Conservation (phyloP, 1,139 yeast species). For the Diutina rugosa region DNA sequence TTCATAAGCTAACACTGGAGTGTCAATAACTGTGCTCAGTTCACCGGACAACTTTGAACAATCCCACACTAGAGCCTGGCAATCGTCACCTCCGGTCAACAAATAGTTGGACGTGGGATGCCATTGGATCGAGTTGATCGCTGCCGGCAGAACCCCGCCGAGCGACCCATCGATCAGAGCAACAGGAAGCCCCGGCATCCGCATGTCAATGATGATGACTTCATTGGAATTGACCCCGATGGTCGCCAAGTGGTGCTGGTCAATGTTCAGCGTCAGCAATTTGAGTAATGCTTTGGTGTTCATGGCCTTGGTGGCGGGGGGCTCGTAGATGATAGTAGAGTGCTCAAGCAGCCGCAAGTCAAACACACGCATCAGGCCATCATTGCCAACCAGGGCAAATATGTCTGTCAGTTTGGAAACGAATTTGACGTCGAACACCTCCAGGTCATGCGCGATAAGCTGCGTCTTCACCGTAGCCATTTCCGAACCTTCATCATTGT, state of each 20-base stretch:
- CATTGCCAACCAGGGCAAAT: slow-evolving; percentile 90
- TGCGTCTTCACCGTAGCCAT: slow-evolving; percentile 80
- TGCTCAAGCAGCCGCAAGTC: slow-evolving; percentile 85
- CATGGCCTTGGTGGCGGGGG: slow-evolving; percentile 7
- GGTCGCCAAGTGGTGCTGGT: slow-evolving; percentile 71
- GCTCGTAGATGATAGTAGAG: slow-evolving; percentile 86
- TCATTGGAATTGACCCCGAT: slow-evolving; percentile 59
- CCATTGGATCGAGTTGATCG: slow-evolving; percentile 70
- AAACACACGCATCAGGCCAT: slow-evolving; percentile 87
- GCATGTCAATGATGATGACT: slow-evolving; percentile 64
- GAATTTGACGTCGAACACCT: slow-evolving; percentile 87
- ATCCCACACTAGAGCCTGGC: slow-evolving; percentile 85
- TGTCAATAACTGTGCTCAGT: slow-evolving; percentile 14
- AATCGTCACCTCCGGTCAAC: slow-evolving; percentile 79
- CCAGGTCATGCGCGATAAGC: slow-evolving; percentile 90
- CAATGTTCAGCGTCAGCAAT: slow-evolving; percentile 66
- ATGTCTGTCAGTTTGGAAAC: slow-evolving; percentile 63
- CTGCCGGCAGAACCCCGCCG: slow-evolving; percentile 31
- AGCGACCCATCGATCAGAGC: slow-evolving; percentile 56
- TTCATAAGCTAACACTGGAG: slow-evolving; percentile 42
- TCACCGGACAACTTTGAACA: slow-evolving; percentile 15
- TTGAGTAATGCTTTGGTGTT: slow-evolving; percentile 55
- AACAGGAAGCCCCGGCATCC: slow-evolving; percentile 80
- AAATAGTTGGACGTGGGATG: slow-evolving; percentile 63
- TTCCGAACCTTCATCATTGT: slow-evolving; percentile 21